These are phyloP conservation scores for Tolypocladium sp. DNA, from an alignment of 2,329 filamentous ascomycete genomes.

Conservation along the genomic window DNA sequence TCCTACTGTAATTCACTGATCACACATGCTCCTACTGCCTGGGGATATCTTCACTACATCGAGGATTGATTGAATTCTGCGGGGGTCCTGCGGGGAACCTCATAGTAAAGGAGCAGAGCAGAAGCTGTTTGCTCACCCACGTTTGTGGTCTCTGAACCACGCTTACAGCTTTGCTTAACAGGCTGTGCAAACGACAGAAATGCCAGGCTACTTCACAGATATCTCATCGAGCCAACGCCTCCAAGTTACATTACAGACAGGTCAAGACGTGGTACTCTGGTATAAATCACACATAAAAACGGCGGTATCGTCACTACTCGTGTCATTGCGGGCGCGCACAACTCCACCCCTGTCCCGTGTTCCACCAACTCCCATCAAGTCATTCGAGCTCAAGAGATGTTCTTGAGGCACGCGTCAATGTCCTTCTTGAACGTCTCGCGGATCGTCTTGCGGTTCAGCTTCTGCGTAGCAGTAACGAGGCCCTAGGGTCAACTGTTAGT, in stretches of 20 bases:
- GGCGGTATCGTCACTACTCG: background rate
- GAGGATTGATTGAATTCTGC: background rate
- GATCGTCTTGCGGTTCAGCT: slow-evolving; percentile 46
- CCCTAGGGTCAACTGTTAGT: slow-evolving; percentile 30
- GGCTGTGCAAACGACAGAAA: background rate
- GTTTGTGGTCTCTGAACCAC: background rate
- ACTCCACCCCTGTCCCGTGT: background rate
- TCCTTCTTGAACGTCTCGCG: slow-evolving; percentile 41
- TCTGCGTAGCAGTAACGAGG: slow-evolving; percentile 52
- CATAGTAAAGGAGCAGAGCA: background rate
- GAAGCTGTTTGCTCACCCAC: background rate
- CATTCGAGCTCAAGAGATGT: slow-evolving; percentile 8
- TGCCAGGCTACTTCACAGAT: background rate
- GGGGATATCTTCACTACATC: background rate
- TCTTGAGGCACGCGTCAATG: slow-evolving; percentile 34
- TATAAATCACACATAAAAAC: background rate
- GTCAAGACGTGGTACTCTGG: background rate
- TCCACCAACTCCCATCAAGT: background rate
- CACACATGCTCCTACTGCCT: no score
- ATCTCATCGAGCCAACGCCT: slow-evolving; percentile 1
- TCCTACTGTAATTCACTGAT: no score
- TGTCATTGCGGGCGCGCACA: background rate
- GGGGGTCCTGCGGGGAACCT: background rate
- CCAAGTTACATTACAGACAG: slow-evolving; percentile 1
- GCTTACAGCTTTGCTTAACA: background rate